These are phyloP conservation scores for Tuber indicum DNA, from an alignment of 495 filamentous ascomycete species.

Conservation along the genomic window DNA sequence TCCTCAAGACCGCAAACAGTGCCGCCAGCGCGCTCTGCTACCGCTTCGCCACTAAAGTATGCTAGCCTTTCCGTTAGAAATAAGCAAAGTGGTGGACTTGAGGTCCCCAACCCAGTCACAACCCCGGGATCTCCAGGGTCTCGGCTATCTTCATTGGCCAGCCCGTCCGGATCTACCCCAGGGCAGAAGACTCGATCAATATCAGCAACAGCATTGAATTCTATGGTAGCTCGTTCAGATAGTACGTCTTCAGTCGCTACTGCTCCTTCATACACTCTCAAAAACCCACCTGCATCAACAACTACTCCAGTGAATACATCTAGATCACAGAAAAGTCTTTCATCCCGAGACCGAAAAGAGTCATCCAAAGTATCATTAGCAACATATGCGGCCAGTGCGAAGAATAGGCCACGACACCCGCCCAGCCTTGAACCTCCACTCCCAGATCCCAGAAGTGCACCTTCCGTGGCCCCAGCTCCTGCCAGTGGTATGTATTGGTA, in stretches of 20 bases:
- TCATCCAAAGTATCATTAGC: slow-evolving; percentile 39
- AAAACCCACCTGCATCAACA: slow-evolving; percentile 23
- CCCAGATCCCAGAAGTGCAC: slow-evolving; percentile 52
- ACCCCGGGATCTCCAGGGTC: slow-evolving; percentile 34
- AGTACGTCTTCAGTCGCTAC: slow-evolving; percentile 37
- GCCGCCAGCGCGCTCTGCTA: slow-evolving; percentile 30
- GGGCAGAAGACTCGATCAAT: slow-evolving; percentile 34
- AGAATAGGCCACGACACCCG: slow-evolving; percentile 24
- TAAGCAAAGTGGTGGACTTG: slow-evolving; percentile 34
- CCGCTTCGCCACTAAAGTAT: slow-evolving; percentile 31
- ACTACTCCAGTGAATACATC: slow-evolving; percentile 30
- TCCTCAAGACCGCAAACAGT: slow-evolving; percentile 25
- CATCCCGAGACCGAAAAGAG: slow-evolving; percentile 35
- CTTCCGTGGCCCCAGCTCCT: slow-evolving; percentile 55
- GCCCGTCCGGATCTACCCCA: slow-evolving; percentile 14
- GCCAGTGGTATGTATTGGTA: slow-evolving; percentile 66
- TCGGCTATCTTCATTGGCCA: slow-evolving; percentile 36
- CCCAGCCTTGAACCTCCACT: slow-evolving; percentile 48
- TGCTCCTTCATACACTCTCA: slow-evolving; percentile 20
- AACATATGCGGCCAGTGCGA: slow-evolving; percentile 31
- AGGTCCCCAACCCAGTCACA: slow-evolving; percentile 25
- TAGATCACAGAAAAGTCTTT: slow-evolving; percentile 32
- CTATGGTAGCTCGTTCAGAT: slow-evolving; percentile 35
- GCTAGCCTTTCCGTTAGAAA: slow-evolving; percentile 25
- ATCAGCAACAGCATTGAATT: slow-evolving; percentile 32